Evolutionary conservation across 768 basidiomycete genomes (phyloP), one percentile per base, ranked within the genome.

Genomic region (Leucocoprinus sp.): DNA sequence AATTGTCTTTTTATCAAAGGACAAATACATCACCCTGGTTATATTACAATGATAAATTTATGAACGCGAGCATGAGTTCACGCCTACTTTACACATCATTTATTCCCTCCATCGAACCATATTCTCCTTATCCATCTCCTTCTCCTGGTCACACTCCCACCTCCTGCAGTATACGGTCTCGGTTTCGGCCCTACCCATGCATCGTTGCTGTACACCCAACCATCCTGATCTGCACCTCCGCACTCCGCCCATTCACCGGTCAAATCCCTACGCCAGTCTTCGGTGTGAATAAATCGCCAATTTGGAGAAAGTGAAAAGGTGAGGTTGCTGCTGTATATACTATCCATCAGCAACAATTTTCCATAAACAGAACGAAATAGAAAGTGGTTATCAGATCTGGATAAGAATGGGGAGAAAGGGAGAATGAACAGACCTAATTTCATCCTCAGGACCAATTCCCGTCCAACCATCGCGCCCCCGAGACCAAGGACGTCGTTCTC

Each of bases 161-260:
- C 66, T 33, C 65, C 66, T 52, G 63, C 71, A 59, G 64, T 67
- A 63, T 66, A 67, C 31, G 61, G 68, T 57, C 59, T 51, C 51
- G 57, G 62, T 29, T 57, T 62, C 45, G 77, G 67, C 45, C 79
- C 69, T 4, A 76, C 64, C 89, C 88, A 91, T 0, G 71, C 64
- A 48, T 88, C 86, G 50, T 86, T 84, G 6, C 82, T 82, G 55
- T 90, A 90, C 11, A 84, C 76, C 86, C 89, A 91, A 2, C 85
- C 88, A 54, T 78, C 84, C 24, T 53, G 51, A 59, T 66, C 65
- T 5, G 37, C 44, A 3, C 59, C 59, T 22, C 62, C 64, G 44
- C 61, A 64, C 4, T 55, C 63, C 0, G 69, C 68, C 86, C 86
- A 90, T 4, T 55, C 57, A 2, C 71, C 82, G 21, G 64, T 63